Conservation (phyloP, 169 alveolate species). For the Ichthyophthirius multifiliis region DNA sequence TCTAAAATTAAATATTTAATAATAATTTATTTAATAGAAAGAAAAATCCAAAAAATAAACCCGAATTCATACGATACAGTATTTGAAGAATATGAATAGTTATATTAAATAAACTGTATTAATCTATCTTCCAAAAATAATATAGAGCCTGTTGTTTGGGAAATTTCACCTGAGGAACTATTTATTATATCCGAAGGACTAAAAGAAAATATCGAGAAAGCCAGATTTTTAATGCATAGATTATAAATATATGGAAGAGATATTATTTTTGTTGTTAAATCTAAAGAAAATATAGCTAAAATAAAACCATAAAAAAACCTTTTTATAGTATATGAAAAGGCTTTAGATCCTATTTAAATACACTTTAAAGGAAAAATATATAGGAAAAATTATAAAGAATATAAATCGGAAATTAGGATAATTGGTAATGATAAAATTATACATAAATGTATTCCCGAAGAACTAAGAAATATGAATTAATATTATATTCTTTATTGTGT, state of each 20-base stretch:
- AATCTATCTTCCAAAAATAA: background rate
- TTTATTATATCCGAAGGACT: background rate
- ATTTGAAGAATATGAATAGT: constrained; percentile 6
- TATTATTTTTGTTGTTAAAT: background rate
- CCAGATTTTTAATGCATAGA: constrained; percentile 1
- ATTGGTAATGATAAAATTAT: background rate
- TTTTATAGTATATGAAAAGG: background rate
- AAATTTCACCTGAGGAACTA: constrained; percentile 10
- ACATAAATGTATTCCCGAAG: constrained; percentile 4
- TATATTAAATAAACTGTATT: constrained; percentile 1
- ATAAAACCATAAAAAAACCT: background rate
- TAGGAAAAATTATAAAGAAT: background rate
- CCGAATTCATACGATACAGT: background rate
- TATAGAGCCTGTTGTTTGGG: background rate
- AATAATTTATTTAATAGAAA: background rate
- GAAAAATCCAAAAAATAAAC: constrained; percentile 3
- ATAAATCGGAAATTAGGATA: background rate
- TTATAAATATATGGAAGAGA: background rate
- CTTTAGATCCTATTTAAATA: background rate
- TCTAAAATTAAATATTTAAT: background rate
- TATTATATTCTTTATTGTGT: background rate
- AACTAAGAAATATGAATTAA: background rate
- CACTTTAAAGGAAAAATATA: constrained; percentile 2
- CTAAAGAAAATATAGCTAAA: background rate
- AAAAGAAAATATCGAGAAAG: background rate